Evolutionary conservation across 768 basidiomycete genomes (phyloP).

Genomic region (Piloderma croceum): DNA sequence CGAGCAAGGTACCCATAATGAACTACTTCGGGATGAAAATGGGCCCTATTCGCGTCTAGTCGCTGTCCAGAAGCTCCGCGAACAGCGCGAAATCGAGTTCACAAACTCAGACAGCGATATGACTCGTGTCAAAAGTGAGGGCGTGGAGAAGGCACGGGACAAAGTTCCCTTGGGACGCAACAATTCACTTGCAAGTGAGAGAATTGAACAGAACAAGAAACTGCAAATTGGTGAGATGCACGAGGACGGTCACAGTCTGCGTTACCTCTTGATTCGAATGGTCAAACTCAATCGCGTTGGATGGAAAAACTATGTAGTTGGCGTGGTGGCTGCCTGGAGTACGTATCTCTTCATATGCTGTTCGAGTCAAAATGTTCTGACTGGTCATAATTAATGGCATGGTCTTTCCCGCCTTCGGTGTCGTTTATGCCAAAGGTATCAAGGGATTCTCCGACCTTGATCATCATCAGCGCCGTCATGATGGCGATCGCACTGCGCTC

Average conservation of each 20-base stretch:
- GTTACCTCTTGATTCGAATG: conserved; percentile 68
- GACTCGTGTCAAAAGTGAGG: conserved; percentile 41
- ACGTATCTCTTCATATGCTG: conserved; percentile 23
- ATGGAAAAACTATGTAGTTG: conserved; percentile 50
- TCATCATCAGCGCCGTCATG: conserved; percentile 37
- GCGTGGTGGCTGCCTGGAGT: conserved; percentile 51
- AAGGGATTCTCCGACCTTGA: conserved; percentile 45
- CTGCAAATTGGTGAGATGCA: conserved; percentile 25
- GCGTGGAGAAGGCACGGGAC: conserved; percentile 43
- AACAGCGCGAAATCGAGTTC: conserved; percentile 32
- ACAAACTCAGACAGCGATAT: conserved; percentile 19
- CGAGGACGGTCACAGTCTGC: conserved; percentile 36
- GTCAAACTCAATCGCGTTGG: conserved; percentile 54
- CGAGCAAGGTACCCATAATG: conserved; percentile 73
- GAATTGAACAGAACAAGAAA: conserved; percentile 52
- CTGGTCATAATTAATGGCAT: conserved; percentile 40
- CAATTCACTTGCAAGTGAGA: conserved; percentile 62
- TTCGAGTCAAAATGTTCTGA: neutral
- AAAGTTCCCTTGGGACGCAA: conserved; percentile 55
- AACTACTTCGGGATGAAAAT: conserved; percentile 51
- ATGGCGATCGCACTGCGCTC: conserved; percentile 67
- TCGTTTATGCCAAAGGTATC: conserved; percentile 65
- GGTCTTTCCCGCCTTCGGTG: conserved; percentile 67
- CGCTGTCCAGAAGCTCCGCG: conserved; percentile 74
- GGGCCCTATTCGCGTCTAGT: conserved; percentile 75